phyloP scores from a whole-genome alignment of 129 eudicot genomes.

The Chrysanthemum lavandulifolium region DNA sequence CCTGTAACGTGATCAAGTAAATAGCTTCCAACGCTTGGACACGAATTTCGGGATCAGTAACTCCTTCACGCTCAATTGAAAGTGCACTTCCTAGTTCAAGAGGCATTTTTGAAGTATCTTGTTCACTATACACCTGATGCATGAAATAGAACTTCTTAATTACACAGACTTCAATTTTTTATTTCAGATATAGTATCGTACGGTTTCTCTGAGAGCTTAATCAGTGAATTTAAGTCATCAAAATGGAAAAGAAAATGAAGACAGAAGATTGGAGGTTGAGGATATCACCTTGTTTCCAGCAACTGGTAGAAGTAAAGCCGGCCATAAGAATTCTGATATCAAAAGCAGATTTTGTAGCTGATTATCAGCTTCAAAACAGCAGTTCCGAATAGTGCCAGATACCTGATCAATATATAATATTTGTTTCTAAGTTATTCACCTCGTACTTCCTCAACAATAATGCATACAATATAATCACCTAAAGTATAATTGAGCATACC shows the following conservation, averaged over 20 bases:
- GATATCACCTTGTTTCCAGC: slow-evolving; percentile 85
- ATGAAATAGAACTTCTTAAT: not conserved
- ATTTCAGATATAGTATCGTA: not conserved
- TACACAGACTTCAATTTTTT: not conserved
- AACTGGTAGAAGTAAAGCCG: slow-evolving; percentile 89
- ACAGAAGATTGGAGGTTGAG: not conserved
- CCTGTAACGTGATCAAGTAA: slow-evolving; percentile 79
- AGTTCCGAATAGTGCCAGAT: slow-evolving; percentile 90
- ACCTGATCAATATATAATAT: slow-evolving; percentile 36
- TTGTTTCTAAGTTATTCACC: no score
- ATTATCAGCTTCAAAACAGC: slow-evolving; percentile 95
- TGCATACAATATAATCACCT: slow-evolving; percentile 1
- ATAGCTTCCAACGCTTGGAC: slow-evolving; percentile 83
- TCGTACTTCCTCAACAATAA: not conserved
- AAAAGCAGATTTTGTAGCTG: slow-evolving; percentile 86
- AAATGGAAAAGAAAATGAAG: not conserved
- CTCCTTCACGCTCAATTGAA: slow-evolving; percentile 84
- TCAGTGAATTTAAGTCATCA: not conserved
- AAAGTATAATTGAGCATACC: slow-evolving; percentile 44
- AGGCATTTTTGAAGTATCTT: slow-evolving; percentile 96
- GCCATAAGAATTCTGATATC: slow-evolving; percentile 94
- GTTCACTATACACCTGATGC: slow-evolving; percentile 67
- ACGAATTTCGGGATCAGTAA: slow-evolving; percentile 81
- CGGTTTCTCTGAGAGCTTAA: not conserved
- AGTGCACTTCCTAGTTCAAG: slow-evolving; percentile 88